These are phyloP conservation scores for Mycena crocata DNA, from an alignment of 768 basidiomycete species.

Conservation along the genomic window DNA sequence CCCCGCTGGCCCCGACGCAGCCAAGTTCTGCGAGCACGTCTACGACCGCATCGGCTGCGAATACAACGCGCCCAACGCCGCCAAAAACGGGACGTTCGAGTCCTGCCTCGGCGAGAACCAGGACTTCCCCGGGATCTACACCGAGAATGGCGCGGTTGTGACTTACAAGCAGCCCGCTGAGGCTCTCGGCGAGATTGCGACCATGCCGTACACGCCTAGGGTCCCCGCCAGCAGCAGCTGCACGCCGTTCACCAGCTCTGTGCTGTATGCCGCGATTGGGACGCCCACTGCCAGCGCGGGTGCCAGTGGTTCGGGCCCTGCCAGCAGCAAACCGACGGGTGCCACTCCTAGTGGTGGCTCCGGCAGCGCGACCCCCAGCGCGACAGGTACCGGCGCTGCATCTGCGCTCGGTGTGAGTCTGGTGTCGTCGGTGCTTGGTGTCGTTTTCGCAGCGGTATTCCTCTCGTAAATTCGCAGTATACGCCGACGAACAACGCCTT, in stretches of 20 bases:
- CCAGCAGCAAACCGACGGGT: no score
- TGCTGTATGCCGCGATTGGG: constrained; percentile 52
- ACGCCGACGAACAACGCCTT: no score
- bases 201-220: constrained; percentile 56
- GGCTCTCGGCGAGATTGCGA: constrained; percentile 50
- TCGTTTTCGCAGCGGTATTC: no score
- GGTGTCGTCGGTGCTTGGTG: no score
- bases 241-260: constrained; percentile 47
- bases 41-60: constrained; percentile 65
- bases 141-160: constrained; percentile 45
- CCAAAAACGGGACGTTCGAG: constrained; percentile 56
- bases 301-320: constrained; percentile 16
- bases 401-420: no score
- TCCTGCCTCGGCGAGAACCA: constrained; percentile 61
- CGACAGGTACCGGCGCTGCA: constrained; percentile 4
- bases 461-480: no score
- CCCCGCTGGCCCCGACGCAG: constrained; percentile 49
- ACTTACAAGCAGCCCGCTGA: constrained; percentile 65
- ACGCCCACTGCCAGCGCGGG: constrained; percentile 21
- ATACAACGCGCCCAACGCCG: constrained; percentile 63
- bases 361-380: background rate
- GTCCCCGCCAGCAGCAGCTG: constrained; percentile 60
- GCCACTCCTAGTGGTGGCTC: no score
- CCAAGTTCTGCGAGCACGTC: constrained; percentile 60
- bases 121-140: constrained; percentile 58